Conservation (phyloP, 2,329 filamentous ascomycete species). For the Calonectria ilicicola region DNA sequence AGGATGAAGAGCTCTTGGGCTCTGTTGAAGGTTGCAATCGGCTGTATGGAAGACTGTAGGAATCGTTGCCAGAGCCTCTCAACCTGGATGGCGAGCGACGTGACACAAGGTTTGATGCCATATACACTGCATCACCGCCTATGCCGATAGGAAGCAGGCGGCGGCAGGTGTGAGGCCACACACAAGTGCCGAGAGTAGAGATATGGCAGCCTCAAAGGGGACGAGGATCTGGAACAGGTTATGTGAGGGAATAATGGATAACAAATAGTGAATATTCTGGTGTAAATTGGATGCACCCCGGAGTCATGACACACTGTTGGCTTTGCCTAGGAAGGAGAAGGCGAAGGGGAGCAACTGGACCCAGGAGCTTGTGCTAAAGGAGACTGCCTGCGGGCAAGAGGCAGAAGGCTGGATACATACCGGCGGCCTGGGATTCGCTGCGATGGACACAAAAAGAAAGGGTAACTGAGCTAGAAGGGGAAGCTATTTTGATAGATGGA, state of each 20-base stretch:
- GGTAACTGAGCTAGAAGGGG: neutral
- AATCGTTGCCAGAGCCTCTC: constrained; percentile 22
- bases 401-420: neutral
- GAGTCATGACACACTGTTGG: neutral
- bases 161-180: neutral
- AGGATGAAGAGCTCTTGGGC: neutral
- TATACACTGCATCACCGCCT: constrained; percentile 15
- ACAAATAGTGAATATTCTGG: neutral
- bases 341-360: neutral
- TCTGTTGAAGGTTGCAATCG: constrained; percentile 10
- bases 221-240: neutral
- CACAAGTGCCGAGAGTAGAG: neutral
- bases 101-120: constrained; percentile 33
- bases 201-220: neutral
- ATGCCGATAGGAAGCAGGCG: neutral
- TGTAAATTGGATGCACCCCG: neutral
- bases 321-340: neutral
- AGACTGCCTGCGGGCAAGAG: neutral
- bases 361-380: neutral
- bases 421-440: neutral
- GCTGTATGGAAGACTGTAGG: constrained; percentile 23
- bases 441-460: neutral
- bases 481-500: neutral
- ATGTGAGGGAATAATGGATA: neutral
- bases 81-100: constrained; percentile 26